Evolutionary conservation across 495 filamentous ascomycete genomes (phyloP), one percentile per base, ranked within the genome.

Genomic region (Durotheca rogersii): DNA sequence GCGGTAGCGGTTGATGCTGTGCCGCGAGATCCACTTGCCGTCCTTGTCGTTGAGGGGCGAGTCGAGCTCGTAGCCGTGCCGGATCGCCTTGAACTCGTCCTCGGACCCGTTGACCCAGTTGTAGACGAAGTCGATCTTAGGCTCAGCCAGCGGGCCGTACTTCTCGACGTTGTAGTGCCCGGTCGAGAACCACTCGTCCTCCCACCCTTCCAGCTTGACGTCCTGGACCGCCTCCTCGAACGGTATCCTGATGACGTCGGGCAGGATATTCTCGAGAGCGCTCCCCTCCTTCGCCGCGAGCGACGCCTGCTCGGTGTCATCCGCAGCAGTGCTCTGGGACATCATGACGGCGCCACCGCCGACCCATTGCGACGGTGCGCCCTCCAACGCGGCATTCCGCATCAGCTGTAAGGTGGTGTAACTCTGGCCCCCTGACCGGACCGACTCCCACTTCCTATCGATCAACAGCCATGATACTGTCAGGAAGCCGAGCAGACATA

Each of bases 31-130:
- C 71, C 71, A 73, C 32, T 58, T 57, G 11, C 71, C 71, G 34
- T 68, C 60, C 4, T 39, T 25, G 45, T 73, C 71, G 45, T 73
- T 73, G 2, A 73, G 61, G 3, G 69, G 61, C 0, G 68, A 72
- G 12, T 71, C 59, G 11, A 67, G 18, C 46, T 73, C 71, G 41
- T 68, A 73, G 12, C 51, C 56, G 12, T 59, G 61, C 15, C 68
- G 68, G 25, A 63, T 64, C 12, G 66, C 57, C 9, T 52, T 50
- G 37, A 73, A 67, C 7, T 55, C 65, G 4, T 58, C 38, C 7
- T 73, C 69, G 12, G 69, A 70, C 6, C 71, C 71, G 42, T 73
- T 73, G 14, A 73, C 69, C 71, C 71, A 73, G 19, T 67, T 69
- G 40, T 73, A 73, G 12, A 73, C 65, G 37, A 73, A 73, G 40